Evolutionary conservation across 2,329 filamentous ascomycete genomes (phyloP).

Genomic region (Karstenula rhodostoma): DNA sequence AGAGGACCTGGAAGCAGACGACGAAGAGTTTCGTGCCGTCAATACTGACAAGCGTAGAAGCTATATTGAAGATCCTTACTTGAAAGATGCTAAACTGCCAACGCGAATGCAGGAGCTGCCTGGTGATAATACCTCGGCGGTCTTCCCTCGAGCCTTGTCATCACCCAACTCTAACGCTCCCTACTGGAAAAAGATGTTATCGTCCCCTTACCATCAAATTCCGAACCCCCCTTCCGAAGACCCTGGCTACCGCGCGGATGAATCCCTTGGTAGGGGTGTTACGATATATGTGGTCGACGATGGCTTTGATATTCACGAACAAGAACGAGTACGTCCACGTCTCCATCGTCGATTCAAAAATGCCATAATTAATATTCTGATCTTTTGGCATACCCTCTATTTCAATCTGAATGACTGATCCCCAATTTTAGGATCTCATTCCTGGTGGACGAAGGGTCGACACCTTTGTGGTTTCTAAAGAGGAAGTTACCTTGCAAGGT

Average conservation of each 20-base stretch:
- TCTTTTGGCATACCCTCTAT: too few relatives aligned
- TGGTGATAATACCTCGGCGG: not conserved
- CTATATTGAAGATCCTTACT: not conserved
- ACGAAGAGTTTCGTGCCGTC: not conserved
- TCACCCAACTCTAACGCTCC: not conserved
- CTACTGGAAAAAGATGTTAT: constrained; percentile 9
- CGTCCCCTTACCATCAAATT: not conserved
- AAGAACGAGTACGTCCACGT: too few relatives aligned
- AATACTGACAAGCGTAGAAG: not conserved
- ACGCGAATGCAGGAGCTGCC: too few relatives aligned
- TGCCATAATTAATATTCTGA: too few relatives aligned
- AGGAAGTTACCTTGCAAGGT: not conserved
- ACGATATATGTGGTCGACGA: constrained; percentile 17
- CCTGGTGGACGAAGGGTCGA: not conserved
- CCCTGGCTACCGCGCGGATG: constrained; percentile 8
- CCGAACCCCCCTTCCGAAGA: constrained; percentile 1
- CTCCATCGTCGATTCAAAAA: too few relatives aligned
- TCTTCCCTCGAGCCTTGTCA: not conserved
- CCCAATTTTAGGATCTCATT: not conserved
- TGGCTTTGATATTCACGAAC: constrained; percentile 8
- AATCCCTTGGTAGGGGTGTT: constrained; percentile 3
- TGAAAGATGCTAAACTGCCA: not conserved
- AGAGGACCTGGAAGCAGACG: not conserved
- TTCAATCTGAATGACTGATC: not conserved
- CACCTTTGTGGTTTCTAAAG: not conserved